Evolutionary conservation across 2,329 filamentous ascomycete species (phyloP), one percentile per base, ranked within the genome.

Genomic region (Sclerotinia borealis): DNA sequence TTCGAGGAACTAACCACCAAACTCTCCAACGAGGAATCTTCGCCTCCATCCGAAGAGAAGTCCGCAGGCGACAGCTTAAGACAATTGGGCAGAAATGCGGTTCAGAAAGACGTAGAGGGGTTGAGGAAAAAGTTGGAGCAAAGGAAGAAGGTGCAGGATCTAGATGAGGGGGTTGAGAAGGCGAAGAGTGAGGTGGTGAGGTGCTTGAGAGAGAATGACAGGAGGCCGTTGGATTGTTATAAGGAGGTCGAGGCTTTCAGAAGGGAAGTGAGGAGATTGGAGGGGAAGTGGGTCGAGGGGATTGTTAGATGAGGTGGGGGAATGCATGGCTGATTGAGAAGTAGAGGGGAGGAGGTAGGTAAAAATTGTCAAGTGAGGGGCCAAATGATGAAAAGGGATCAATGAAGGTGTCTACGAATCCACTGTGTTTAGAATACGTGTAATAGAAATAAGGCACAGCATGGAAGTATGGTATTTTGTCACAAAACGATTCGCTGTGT

Each of bases 181-280:
- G 91, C 92, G 25, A 89, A 92, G 76, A 81, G 85, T 69, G 85
- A 88, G 65, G 86, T 97, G 63, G 85, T 95, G 67, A 83, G 84
- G 71, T 98, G 93, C 76, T 80, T 98, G 80, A 82, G 90, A 66
- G 83, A 88, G 73, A 88, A 97, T 76, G 93, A 97, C 77, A 83
- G 92, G 68, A 84, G 92, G 76, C 93, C 93, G 75, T 80, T 97
- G 74, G 91, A 97, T 80, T 98, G 93, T 83, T 97, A 91, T 90
- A 84, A 87, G 77, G 92, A 97, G 83, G 92, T 97, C 29, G 89
- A 96, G 79, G 82, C 81, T 25, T 98, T 98, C 77, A 96, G 93
- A 85, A 83, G 84, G 72, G 91, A 96, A 81, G 93, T 98, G 58
- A 86, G 90, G 70, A 86, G 85, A 79, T 77, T 97, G 77, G 93